Evolutionary conservation across 1,139 yeast genomes (phyloP).

Genomic region (Saccharomycopsis crataegensis): DNA sequence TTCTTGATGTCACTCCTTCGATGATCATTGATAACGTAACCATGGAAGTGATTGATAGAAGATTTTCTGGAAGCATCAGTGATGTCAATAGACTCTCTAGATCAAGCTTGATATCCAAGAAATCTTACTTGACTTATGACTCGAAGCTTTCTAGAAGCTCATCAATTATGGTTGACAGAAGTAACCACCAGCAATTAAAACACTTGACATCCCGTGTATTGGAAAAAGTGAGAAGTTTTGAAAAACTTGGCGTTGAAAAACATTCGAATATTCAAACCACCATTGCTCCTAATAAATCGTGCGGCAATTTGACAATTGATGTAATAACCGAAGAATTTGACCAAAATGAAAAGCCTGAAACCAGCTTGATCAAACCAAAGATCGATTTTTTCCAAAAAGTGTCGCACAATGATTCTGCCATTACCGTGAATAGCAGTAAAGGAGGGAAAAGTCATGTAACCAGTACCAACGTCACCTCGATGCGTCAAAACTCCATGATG

Average conservation of each 20-base stretch:
- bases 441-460: not conserved
- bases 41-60: not conserved
- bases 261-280: not conserved
- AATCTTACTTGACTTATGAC: conserved; percentile 50
- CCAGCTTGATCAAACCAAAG: not conserved
- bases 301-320: too few species aligned
- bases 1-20: conserved; percentile 6
- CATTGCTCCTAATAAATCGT: not conserved
- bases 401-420: not conserved
- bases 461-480: not conserved
- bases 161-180: conserved; percentile 1
- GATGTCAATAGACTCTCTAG: conserved; percentile 23
- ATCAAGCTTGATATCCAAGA: conserved; percentile 32
- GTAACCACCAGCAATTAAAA: not conserved
- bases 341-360: not conserved
- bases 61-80: conserved; percentile 5
- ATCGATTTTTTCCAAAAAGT: conserved; percentile 6
- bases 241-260: conserved; percentile 4
- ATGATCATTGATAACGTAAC: conserved; percentile 6
- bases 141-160: conserved; percentile 38
- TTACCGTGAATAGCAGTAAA: not conserved
- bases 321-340: too few species aligned
- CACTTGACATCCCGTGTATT: conserved; percentile 7
- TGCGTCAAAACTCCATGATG: conserved; percentile 2
- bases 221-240: conserved; percentile 16